Conservation (phyloP, 2,329 filamentous ascomycete species). For the Pseudogymnoascus sp. region DNA sequence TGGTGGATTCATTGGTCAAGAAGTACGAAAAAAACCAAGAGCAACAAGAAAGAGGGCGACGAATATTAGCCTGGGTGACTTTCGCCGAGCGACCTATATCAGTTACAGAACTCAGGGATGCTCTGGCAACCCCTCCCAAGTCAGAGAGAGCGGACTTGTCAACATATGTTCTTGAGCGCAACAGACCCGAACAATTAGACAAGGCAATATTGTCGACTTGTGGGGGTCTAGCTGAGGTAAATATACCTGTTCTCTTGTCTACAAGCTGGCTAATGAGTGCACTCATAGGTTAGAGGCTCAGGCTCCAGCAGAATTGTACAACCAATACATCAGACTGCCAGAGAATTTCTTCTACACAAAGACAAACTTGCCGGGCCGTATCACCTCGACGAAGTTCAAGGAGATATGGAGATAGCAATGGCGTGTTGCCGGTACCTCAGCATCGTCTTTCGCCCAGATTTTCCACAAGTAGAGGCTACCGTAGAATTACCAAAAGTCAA, state of each 20-base stretch:
- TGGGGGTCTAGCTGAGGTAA: background rate
- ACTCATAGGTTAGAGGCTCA: background rate
- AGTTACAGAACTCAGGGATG: background rate
- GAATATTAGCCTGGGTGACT: slow-evolving; percentile 6
- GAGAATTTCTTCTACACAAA: slow-evolving; percentile 9
- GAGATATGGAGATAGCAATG: background rate
- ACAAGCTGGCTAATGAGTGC: background rate
- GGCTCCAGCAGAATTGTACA: background rate
- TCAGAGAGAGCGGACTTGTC: background rate
- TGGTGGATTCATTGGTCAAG: background rate
- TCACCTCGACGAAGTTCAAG: background rate
- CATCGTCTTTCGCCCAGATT: background rate
- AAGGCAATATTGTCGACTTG: background rate
- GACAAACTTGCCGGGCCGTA: background rate
- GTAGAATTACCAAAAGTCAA: background rate
- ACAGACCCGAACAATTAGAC: background rate
- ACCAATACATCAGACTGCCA: slow-evolving; percentile 10
- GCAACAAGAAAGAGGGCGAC: background rate
- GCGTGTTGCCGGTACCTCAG: background rate
- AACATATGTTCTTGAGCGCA: background rate
- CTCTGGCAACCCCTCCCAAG: background rate
- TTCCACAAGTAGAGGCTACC: background rate
- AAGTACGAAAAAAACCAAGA: background rate
- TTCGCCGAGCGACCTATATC: slow-evolving; percentile 5
- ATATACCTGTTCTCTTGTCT: background rate